These are phyloP conservation scores for Jaapia argillacea DNA, from an alignment of 768 basidiomycete species.

Conservation along the genomic window DNA sequence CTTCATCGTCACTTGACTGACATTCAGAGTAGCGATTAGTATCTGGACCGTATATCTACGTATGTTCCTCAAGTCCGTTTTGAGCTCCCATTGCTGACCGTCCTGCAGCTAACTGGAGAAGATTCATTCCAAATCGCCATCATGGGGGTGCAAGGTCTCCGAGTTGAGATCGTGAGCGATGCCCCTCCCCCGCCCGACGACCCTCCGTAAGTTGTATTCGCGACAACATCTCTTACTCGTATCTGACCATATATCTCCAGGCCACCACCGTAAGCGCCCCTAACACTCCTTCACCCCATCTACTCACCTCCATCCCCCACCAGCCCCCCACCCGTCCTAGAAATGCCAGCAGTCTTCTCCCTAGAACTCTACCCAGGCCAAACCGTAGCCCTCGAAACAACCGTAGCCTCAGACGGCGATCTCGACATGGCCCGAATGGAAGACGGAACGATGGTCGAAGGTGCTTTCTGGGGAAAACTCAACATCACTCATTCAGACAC, in stretches of 20 bases:
- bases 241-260: slow-evolving; percentile 15
- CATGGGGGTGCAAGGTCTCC: slow-evolving; percentile 70
- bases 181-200: slow-evolving; percentile 75
- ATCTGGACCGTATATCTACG: slow-evolving; percentile 78
- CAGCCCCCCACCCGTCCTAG: slow-evolving; percentile 62
- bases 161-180: slow-evolving; percentile 82
- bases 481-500: slow-evolving; percentile 73
- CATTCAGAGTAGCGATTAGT: slow-evolving; percentile 54
- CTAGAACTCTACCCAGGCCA: slow-evolving; percentile 75
- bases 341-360: slow-evolving; percentile 83
- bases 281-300: not conserved
- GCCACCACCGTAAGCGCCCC: slow-evolving; percentile 38
- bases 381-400: slow-evolving; percentile 71
- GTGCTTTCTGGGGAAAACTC: slow-evolving; percentile 83
- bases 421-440: slow-evolving; percentile 90
- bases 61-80: slow-evolving; percentile 20
- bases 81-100: slow-evolving; percentile 8
- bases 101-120: slow-evolving; percentile 60
- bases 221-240: not conserved
- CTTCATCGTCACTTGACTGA: slow-evolving; percentile 5
- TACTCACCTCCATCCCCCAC: not conserved
- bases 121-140: slow-evolving; percentile 87
- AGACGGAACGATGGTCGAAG: slow-evolving; percentile 79
- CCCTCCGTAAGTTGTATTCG: slow-evolving; percentile 51
- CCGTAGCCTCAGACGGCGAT: slow-evolving; percentile 66